Percentiles rank a stretch among this genome's conserved stretches.
These are phyloP conservation scores for Dactylellina haptotyla DNA, from an alignment of 2,329 filamentous ascomycete species.

Conservation along the genomic window DNA sequence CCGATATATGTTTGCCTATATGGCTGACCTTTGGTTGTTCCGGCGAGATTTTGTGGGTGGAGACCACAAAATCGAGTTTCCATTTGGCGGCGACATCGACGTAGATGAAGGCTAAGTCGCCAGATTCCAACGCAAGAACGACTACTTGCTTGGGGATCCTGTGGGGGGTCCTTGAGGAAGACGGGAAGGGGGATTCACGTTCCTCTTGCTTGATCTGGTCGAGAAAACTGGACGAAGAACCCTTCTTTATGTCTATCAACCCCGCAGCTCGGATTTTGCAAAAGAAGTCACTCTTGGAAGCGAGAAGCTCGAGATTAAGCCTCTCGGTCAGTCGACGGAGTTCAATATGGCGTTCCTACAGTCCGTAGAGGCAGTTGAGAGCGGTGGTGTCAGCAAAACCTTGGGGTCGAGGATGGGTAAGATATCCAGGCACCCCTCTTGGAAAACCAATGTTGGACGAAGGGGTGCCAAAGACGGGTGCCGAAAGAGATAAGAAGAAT, in stretches of 20 bases:
- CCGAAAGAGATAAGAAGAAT: too few species aligned
- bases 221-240: slow-evolving; percentile 14
- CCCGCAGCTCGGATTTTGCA: slow-evolving; percentile 80
- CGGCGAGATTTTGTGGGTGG: slow-evolving; percentile 70
- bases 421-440: too few species aligned
- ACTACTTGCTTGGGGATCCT: slow-evolving; percentile 80
- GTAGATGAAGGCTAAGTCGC: slow-evolving; percentile 80
- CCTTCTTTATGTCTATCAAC: slow-evolving; percentile 70
- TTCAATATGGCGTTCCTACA: slow-evolving; percentile 78
- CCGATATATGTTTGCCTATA: slow-evolving; percentile 74
- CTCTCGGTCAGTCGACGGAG: slow-evolving; percentile 78
- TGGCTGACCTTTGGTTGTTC: slow-evolving; percentile 67
- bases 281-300: slow-evolving; percentile 81
- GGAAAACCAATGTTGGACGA: too few species aligned
- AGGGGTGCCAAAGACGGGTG: too few species aligned
- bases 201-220: slow-evolving; percentile 60
- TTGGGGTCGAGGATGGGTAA: too few species aligned
- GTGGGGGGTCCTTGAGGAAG: slow-evolving; percentile 46
- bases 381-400: slow-evolving; percentile 30
- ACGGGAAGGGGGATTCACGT: slow-evolving; percentile 61
- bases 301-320: slow-evolving; percentile 78
- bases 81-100: slow-evolving; percentile 65
- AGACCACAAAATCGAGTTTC: slow-evolving; percentile 70
- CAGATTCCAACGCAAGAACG: slow-evolving; percentile 77
- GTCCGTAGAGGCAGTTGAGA: background rate